Evolutionary conservation across 768 basidiomycete species (phyloP), one percentile per base, ranked within the genome.

Genomic region (Phanerochaete carnosa): DNA sequence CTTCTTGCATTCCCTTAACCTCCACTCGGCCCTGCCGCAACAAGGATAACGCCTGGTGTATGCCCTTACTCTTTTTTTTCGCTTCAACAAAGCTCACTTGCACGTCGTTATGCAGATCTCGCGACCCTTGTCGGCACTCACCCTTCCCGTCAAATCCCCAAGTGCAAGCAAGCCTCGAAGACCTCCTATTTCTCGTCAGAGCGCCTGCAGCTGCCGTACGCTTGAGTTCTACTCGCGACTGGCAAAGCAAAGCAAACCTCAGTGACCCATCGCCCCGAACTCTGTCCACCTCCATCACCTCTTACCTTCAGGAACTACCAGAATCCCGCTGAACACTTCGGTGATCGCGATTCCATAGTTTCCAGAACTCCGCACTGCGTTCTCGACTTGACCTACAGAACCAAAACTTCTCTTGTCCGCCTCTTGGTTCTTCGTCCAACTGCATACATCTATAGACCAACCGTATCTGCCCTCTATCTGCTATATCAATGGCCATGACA

Each of bases 111-210:
- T 35, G 43, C 69, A 91, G 88, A 84, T 83, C 91, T 93, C 90
- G 90, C 90, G 90, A 93, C 91, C 91, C 92, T 93, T 92, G 87
- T 81, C 89, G 89, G 88, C 86, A 53, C 77, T 83, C 89, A 80
- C 75, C 76, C 75, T 65, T 67, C 70, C 83, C 88, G 81, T 75
- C 75, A 61, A 50, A 16, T 59, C 65, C 55, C 57, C 63, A 32
- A 58, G 29, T 59, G 33, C 57, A 62, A 59, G 45, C 61, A 65
- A 65, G 63, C 51, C 62, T 54, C 25, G 52, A 58, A 45, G 66
- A 62, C 59, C 65, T 65, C 72, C 54, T 35, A 23, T 47, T 8
- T 64, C 65, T 66, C 66, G 69, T 62, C 66, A 64, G 59, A 63
- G 61, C 54, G 26, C 58, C 45, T 59, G 28, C 66, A 68, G 72